Base-by-base conservation (phyloP, 345 rosid species). In the Syzygium aqueum region DNA sequence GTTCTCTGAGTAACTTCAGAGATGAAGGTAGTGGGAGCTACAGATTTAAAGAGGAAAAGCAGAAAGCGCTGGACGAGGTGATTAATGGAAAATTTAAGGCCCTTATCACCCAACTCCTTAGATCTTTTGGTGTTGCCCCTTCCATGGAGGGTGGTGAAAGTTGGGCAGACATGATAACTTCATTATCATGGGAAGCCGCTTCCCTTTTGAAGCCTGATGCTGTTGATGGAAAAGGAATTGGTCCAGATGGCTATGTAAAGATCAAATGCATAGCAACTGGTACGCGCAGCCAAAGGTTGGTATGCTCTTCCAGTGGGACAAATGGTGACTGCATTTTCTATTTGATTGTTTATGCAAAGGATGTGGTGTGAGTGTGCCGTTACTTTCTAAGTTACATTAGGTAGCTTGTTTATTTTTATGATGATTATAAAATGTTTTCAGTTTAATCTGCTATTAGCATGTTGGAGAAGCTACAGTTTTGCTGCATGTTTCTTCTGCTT, bases 211-310 rank as follows among this genome's bases (percentile, higher is more conserved):
- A 94, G 90, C 96, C 94, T 54, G 93, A 90, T 91, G 91, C 93
- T 63, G 85, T 91, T 84, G 92, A 92, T 56, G 96, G 96, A 52
- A 95, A 94, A 89, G 88, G 91, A 73, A 87, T 91, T 89, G 95
- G 93, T 90, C 96, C 92, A 4, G 90, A 92, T 88, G 92, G 89
- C 67, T 92, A 91, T 90, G 93, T 97, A 85, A 97, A 97, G 94
- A 95, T 97, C 85, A 97, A 97, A 91, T 97, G 99, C 94, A 92
- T 97, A 89, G 99, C 97, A 85, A 91, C 94, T 90, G 99, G 99
- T 85, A 89, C 91, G 87, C 93, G 93, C 53, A 88, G 82, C 51
- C 94, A 96, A 82, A 97, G 99, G 99, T 97, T 85, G 88, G 77
- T 87, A 27, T 84, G n/a, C 54, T 73, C 54, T 51, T 85, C 67